Base-by-base conservation (phyloP, 768 basidiomycete genomes). In the Nidularia pulvinata region DNA sequence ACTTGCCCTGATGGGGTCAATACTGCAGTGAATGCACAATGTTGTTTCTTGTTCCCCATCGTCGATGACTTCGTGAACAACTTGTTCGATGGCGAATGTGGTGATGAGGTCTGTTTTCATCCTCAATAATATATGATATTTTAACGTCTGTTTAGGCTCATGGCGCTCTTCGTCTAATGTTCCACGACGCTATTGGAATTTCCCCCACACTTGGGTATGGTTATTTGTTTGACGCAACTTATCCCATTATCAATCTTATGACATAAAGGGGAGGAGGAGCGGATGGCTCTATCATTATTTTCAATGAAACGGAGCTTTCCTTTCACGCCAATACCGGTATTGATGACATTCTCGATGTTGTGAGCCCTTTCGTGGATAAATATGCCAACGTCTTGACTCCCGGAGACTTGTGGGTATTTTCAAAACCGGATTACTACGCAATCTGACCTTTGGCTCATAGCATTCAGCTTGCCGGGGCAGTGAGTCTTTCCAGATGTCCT, bases 221-320 rank as follows among this genome's bases (percentile, higher is more conserved):
- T 46, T 46, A 46, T 32, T 9, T 33, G 11, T 13, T 6, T 11
- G 61, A 7, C 11, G 33, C n/a, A 19, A 25, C 32, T 16, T 46
- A 19, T 13, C 13, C n/a, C 19, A 9, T 7, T 49, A n/a, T 36
- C 46, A 2, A 49, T 35, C 43, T 45, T 33, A 53, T 35, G 36
- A 13, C 19, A 32, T 39, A n/a, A 48, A 75, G 73, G 51, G 72
- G 74, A 51, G 74, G 75, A 59, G 75, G 75, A 16, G 73, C 75
- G 45, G 81, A 83, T 54, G 82, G 79, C 32, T 81, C 79, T 4
- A 74, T 82, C 55, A 69, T 79, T 54, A 64, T 68, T 1, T 82
- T 83, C 65, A 58, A 62, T 22, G 65, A 70, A 7, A 70, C 72
- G 36, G 81, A 81, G 59, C 64, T 71, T 19, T 53, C 57, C 6